Conservation (phyloP, 495 filamentous ascomycete species). For the Recurvomyces mirabilis region DNA sequence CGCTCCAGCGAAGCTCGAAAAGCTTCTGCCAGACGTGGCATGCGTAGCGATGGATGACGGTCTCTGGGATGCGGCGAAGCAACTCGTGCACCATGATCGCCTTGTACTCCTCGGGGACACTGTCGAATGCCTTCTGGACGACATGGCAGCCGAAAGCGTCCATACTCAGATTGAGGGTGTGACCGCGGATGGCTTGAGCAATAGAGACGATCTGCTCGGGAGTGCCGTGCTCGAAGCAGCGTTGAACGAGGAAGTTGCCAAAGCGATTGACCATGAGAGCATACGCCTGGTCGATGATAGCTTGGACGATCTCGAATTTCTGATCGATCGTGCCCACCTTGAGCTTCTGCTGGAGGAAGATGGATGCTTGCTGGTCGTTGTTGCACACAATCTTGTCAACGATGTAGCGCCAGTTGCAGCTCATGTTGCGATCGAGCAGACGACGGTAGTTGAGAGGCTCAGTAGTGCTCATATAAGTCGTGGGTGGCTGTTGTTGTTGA, state of each 20-base stretch:
- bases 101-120: constrained; percentile 94
- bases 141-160: constrained; percentile 98
- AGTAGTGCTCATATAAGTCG: constrained; percentile 63
- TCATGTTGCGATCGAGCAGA: constrained; percentile 88
- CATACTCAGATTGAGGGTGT: constrained; percentile 89
- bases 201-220: constrained; percentile 91
- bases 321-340: constrained; percentile 93
- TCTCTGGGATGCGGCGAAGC: constrained; percentile 89
- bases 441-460: constrained; percentile 97
- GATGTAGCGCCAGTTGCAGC: constrained; percentile 98
- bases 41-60: constrained; percentile 94
- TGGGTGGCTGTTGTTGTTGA: not conserved
- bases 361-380: constrained; percentile 97
- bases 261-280: constrained; percentile 94
- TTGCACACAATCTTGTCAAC: constrained; percentile 99
- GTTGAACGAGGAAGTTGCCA: constrained; percentile 96
- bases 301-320: constrained; percentile 92
- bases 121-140: constrained; percentile 96
- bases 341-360: constrained; percentile 97
- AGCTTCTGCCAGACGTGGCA: constrained; percentile 99
- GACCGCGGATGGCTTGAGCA: constrained; percentile 87
- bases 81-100: constrained; percentile 96
- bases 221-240: constrained; percentile 97
- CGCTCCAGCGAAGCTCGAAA: constrained; percentile 94
- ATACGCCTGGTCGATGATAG: constrained; percentile 92